phyloP scores from a whole-genome alignment of 2,329 filamentous ascomycete genomes.

The Geosmithia flava region DNA sequence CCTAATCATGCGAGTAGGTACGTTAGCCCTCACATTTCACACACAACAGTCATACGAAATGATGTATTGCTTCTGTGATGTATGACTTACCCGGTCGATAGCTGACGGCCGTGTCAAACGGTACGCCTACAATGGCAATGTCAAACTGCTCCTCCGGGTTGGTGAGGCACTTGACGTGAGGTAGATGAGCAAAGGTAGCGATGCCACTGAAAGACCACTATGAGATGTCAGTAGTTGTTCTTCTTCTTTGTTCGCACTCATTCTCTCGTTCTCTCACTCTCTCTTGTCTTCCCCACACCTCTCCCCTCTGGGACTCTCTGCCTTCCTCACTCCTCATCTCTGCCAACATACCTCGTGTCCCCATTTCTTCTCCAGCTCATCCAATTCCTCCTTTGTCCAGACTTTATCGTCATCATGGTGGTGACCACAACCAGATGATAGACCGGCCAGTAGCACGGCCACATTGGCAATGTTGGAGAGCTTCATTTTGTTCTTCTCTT shows the following conservation, averaged over 20 bases:
- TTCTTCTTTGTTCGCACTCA: too few relatives aligned
- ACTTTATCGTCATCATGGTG: slow-evolving; percentile 22
- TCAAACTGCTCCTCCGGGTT: slow-evolving; percentile 46
- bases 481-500: slow-evolving; percentile 10
- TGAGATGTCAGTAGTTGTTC: background rate
- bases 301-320: background rate
- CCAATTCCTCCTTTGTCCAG: slow-evolving; percentile 36
- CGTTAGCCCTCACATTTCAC: background rate
- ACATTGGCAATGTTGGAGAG: slow-evolving; percentile 10
- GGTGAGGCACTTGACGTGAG: slow-evolving; percentile 52
- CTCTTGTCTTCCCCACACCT: background rate
- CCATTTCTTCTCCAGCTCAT: slow-evolving; percentile 45
- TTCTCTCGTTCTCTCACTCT: background rate
- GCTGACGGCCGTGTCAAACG: slow-evolving; percentile 55
- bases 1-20: slow-evolving; percentile 18
- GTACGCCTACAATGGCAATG: slow-evolving; percentile 54
- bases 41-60: slow-evolving; percentile 5
- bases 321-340: background rate
- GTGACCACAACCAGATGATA: slow-evolving; percentile 14
- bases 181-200: slow-evolving; percentile 56
- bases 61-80: background rate
- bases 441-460: slow-evolving; percentile 12
- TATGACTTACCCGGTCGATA: slow-evolving; percentile 16
- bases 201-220: slow-evolving; percentile 47
- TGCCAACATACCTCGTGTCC: slow-evolving; percentile 34